Percentiles rank a stretch among this genome's conserved stretches.
Conservation (phyloP, 2,329 filamentous ascomycete genomes). For the Acephala macrosclerotiorum region DNA sequence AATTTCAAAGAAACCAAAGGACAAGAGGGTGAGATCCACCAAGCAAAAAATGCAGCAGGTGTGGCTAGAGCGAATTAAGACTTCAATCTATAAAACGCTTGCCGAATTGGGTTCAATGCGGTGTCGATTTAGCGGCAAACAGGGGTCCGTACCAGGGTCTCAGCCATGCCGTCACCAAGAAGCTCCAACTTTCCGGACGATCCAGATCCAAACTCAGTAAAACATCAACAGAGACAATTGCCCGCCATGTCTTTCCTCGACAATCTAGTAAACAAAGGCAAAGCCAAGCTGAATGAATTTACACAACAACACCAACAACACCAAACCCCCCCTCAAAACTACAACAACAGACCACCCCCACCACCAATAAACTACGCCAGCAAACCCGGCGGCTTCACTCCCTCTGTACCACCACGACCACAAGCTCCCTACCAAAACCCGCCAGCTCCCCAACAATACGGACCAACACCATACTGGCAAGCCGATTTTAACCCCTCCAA, state of each 20-base stretch:
- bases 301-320: constrained; percentile 31
- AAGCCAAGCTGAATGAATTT: constrained; percentile 35
- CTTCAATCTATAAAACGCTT: too few species aligned
- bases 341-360: constrained; percentile 20
- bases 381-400: constrained; percentile 16
- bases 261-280: constrained; percentile 34
- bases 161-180: background rate
- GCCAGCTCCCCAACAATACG: constrained; percentile 52
- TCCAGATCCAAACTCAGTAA: background rate
- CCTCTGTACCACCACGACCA: constrained; percentile 15
- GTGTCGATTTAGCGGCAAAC: background rate
- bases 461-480: constrained; percentile 55
- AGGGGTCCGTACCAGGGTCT: background rate
- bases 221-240: background rate
- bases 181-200: background rate
- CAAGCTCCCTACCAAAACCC: constrained; percentile 62
- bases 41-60: too few species aligned
- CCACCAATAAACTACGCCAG: constrained; percentile 25
- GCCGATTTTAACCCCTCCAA: constrained; percentile 55
- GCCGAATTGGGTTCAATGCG: too few species aligned
- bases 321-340: constrained; percentile 13
- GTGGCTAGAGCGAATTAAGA: too few species aligned
- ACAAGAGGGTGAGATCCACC: background rate
- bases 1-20: background rate
- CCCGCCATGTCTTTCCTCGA: constrained; percentile 35